phyloP scores from a whole-genome alignment of 345 rosid species.

The Gossypium ekmanianum region DNA sequence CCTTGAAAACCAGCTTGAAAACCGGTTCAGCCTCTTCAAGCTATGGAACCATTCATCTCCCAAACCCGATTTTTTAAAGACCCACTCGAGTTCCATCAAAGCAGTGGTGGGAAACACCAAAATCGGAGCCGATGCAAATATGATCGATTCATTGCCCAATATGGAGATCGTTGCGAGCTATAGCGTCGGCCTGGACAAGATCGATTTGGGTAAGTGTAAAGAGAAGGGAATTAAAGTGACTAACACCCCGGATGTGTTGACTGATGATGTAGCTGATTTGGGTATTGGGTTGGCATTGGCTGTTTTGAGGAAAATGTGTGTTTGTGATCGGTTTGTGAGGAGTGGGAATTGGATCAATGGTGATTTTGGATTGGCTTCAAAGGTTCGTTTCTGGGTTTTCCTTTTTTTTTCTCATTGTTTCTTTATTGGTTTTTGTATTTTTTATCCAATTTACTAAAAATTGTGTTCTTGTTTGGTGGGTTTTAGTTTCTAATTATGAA shows the following conservation, averaged over 20 bases:
- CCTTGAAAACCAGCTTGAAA: conserved; percentile 65
- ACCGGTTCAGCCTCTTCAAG: conserved; percentile 61
- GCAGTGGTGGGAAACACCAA: conserved; percentile 68
- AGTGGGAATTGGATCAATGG: conserved; percentile 70
- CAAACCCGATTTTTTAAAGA: conserved; percentile 22
- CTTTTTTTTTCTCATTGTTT: neutral
- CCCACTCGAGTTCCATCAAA: conserved; percentile 45
- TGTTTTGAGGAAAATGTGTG: conserved; percentile 65
- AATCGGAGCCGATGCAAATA: conserved; percentile 64
- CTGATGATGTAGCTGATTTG: conserved; percentile 86
- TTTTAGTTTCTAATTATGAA: neutral
- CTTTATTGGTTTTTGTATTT: neutral
- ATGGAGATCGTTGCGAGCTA: conserved; percentile 71
- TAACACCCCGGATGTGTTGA: conserved; percentile 84
- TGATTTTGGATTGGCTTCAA: conserved; percentile 54
- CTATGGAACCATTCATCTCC: conserved; percentile 32
- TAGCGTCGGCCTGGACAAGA: conserved; percentile 84
- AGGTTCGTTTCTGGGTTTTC: conserved; percentile 46
- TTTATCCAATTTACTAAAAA: neutral
- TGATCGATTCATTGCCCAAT: conserved; percentile 59
- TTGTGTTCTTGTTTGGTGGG: neutral
- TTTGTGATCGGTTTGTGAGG: conserved; percentile 59
- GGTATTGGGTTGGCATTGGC: conserved; percentile 71
- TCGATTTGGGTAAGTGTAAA: conserved; percentile 68
- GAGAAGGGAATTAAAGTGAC: conserved; percentile 69